phyloP scores from a whole-genome alignment of 257 asterid species.

The Solanum gandarillasii region DNA sequence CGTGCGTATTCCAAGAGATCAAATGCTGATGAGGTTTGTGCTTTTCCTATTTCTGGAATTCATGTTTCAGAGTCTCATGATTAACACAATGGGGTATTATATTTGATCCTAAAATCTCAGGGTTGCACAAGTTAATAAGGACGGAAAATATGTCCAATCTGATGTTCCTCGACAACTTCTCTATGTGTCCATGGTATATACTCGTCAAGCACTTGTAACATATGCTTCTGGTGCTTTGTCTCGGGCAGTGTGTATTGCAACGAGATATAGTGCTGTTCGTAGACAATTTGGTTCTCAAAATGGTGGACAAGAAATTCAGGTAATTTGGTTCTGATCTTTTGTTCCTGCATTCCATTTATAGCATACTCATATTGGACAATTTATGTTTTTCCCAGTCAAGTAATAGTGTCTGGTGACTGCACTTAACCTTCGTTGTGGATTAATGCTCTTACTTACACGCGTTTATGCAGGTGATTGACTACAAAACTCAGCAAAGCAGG shows the following conservation, averaged over 20 bases:
- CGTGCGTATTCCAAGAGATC: conserved; percentile 89
- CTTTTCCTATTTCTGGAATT: not conserved
- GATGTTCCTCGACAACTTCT: conserved; percentile 82
- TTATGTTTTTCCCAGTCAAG: not conserved
- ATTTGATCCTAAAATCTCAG: conserved; percentile 20
- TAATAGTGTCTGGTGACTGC: not conserved
- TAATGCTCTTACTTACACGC: not conserved
- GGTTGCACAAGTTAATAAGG: conserved; percentile 86
- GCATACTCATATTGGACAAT: not conserved
- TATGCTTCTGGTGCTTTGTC: conserved; percentile 94
- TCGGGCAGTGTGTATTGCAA: conserved; percentile 86
- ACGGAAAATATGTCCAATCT: conserved; percentile 69
- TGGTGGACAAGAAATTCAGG: conserved; percentile 96
- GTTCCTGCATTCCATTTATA: not conserved
- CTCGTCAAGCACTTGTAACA: conserved; percentile 62
- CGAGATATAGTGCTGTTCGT: conserved; percentile 93
- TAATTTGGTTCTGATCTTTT: conserved; percentile 3
- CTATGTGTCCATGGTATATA: conserved; percentile 92
- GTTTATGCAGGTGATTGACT: conserved; percentile 66
- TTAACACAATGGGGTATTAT: not conserved
- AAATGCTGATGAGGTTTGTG: conserved; percentile 87
- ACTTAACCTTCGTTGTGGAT: not conserved
- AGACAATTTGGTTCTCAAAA: conserved; percentile 89
- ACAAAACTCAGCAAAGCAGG: conserved; percentile 88
- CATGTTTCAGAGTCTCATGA: not conserved